Conservation (phyloP, 2,329 filamentous ascomycete genomes). For the Exophiala dermatitidis region DNA sequence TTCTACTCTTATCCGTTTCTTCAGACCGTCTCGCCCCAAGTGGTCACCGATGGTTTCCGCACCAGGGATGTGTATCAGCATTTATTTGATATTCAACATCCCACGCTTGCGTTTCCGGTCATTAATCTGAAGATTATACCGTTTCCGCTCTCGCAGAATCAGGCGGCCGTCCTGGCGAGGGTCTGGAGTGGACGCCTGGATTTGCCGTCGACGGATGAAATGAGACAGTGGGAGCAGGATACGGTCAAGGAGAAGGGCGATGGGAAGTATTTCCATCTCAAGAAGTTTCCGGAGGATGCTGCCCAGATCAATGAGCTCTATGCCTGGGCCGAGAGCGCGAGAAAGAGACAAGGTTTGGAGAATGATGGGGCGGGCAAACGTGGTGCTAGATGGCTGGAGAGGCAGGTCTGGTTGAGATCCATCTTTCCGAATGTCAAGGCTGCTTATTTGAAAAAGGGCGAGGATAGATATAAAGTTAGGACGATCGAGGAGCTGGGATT, state of each 20-base stretch:
- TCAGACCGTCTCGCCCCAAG: constrained; percentile 21
- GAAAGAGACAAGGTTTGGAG: constrained; percentile 33
- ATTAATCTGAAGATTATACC: constrained; percentile 82
- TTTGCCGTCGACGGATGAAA: constrained; percentile 57
- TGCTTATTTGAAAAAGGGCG: constrained; percentile 61
- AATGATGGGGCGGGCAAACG: constrained; percentile 53
- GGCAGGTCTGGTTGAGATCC: constrained; percentile 64
- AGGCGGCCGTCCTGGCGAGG: constrained; percentile 68
- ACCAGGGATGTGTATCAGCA: constrained; percentile 71
- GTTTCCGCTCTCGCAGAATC: constrained; percentile 71
- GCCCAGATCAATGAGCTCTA: constrained; percentile 42
- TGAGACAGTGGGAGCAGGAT: constrained; percentile 46
- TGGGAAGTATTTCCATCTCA: constrained; percentile 45
- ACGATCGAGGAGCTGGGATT: constrained; percentile 68
- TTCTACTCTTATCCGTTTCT: constrained; percentile 77
- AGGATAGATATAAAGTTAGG: constrained; percentile 49
- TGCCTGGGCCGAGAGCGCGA: constrained; percentile 37
- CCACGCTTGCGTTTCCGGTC: constrained; percentile 69
- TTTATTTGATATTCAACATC: constrained; percentile 65
- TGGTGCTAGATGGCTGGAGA: constrained; percentile 64
- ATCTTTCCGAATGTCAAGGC: constrained; percentile 63
- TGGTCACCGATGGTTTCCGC: constrained; percentile 62
- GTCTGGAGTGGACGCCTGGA: constrained; percentile 65
- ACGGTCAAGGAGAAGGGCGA: constrained; percentile 26
- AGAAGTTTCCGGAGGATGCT: constrained; percentile 44